phyloP scores from a whole-genome alignment of 176 grass and related monocot species.

The Carex cristatella region DNA sequence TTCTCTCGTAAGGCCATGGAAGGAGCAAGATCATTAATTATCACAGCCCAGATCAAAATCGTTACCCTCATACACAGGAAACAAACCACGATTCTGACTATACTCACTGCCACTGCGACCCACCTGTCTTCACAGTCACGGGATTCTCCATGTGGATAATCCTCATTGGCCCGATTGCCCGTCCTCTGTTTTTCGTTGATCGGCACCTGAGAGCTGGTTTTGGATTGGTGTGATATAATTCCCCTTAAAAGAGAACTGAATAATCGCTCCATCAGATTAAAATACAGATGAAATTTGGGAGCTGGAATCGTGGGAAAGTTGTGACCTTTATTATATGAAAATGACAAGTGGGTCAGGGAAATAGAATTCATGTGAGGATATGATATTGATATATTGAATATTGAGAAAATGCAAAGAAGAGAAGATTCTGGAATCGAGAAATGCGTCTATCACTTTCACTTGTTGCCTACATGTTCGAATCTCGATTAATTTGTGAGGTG shows the following conservation, averaged over 20 bases:
- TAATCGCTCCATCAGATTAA: not conserved
- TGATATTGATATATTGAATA: not conserved
- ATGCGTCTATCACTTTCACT: not conserved
- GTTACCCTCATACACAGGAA: conserved; percentile 43
- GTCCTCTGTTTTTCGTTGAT: not conserved
- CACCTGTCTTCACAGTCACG: conserved; percentile 27
- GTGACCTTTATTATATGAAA: not conserved
- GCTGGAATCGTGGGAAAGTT: not conserved
- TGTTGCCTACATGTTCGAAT: not conserved
- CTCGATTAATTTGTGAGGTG: not conserved
- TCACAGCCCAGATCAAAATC: conserved; percentile 31
- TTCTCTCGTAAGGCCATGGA: conserved; percentile 42
- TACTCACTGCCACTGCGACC: conserved; percentile 22
- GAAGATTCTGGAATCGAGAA: not conserved
- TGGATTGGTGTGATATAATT: not conserved
- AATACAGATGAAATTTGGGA: not conserved
- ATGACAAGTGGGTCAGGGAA: not conserved
- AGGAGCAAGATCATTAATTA: conserved; percentile 50
- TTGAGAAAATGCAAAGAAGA: not conserved
- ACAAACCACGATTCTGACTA: conserved; percentile 30
- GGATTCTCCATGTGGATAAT: not conserved
- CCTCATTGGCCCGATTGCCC: not conserved
- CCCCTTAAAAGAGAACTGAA: not conserved
- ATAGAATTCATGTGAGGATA: not conserved
- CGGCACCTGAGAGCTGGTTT: not conserved